Evolutionary conservation across 1,284 basidiomycete genomes (phyloP), one percentile per base, ranked within the genome.

Genomic region (Puccinia sorghi): DNA sequence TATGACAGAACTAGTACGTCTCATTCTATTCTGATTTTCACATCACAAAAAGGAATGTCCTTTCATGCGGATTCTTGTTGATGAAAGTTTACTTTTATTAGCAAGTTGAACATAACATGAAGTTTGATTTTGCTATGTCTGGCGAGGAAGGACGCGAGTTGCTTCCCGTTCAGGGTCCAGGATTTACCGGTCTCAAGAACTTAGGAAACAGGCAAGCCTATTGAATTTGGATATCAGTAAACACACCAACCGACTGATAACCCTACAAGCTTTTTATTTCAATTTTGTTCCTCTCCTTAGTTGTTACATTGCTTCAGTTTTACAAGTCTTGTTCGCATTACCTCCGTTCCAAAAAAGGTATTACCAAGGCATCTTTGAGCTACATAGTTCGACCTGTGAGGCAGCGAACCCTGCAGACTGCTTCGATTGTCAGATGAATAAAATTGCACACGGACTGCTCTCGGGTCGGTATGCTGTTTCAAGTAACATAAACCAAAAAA

Each of bases 81-180:
- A 4, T 32, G 22, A 27, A 27, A 59, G 25, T 72, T 80, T 50
- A n/a, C 81, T 74, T 41, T 39, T 64, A 6, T 3, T 80, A 93
- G 92, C 93, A 98, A 91, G 92, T 98, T 82, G 95, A 97, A 84
- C 94, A 98, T 83, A 99, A 99, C 83, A 87, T 97, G 73, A 91
- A 90, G 78, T 98, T 94, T 83, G 95, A 98, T 85, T 98, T 99
- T 84, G 93, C 92, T 3, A 89, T 99, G 83, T 94, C 92, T 0
- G 90, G 89, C n/a, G 93, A 95, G 79, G 91, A 93, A 75, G 96
- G 95, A 11, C 90, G 91, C 73, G 91, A 93, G 11, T 87, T 98
- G 7, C 89, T 93, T 83, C 95, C 95, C 0, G 86, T 97, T 15
- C 96, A 92, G 83, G 97, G 96, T 0, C 89, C 91, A 0, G 93